phyloP scores from a whole-genome alignment of 2,329 filamentous ascomycete species.

The Talaromyces sp. region DNA sequence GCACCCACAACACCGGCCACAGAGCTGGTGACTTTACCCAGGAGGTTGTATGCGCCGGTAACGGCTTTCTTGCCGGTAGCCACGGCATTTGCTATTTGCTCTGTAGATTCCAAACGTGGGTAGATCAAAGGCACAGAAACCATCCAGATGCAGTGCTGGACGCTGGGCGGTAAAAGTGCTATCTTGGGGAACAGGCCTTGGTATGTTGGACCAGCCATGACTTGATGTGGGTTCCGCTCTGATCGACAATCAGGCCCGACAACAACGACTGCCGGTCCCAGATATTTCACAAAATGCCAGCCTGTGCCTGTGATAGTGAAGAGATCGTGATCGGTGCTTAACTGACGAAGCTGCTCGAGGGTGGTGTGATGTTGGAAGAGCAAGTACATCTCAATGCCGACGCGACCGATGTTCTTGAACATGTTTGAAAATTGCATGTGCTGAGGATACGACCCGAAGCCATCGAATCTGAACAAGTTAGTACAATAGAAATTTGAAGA shows the following conservation, averaged over 20 bases:
- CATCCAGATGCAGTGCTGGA: constrained; percentile 98
- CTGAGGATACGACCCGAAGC: constrained; percentile 93
- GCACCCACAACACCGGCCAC: constrained; percentile 94
- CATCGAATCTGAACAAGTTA: constrained; percentile 67
- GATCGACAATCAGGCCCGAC: constrained; percentile 89
- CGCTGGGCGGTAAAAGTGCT: constrained; percentile 79
- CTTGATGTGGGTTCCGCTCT: constrained; percentile 82
- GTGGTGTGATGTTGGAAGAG: constrained; percentile 98
- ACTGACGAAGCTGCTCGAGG: constrained; percentile 83
- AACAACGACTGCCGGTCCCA: constrained; percentile 84
- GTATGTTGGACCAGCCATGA: constrained; percentile 94
- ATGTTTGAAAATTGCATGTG: constrained; percentile 98
- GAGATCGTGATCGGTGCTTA: constrained; percentile 80
- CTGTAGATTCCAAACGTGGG: constrained; percentile 83
- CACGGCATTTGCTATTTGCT: constrained; percentile 84
- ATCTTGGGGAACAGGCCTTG: constrained; percentile 97
- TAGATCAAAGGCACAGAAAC: constrained; percentile 86
- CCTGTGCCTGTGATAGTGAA: constrained; percentile 97
- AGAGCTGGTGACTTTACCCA: constrained; percentile 91
- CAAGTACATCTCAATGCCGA: constrained; percentile 96
- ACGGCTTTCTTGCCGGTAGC: constrained; percentile 95
- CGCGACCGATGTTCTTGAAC: constrained; percentile 95
- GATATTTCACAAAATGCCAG: constrained; percentile 97
- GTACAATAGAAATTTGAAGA: neutral
- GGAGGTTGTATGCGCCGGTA: constrained; percentile 91